These are phyloP conservation scores for Suillus subluteus DNA, from an alignment of 768 basidiomycete genomes.

Conservation along the genomic window DNA sequence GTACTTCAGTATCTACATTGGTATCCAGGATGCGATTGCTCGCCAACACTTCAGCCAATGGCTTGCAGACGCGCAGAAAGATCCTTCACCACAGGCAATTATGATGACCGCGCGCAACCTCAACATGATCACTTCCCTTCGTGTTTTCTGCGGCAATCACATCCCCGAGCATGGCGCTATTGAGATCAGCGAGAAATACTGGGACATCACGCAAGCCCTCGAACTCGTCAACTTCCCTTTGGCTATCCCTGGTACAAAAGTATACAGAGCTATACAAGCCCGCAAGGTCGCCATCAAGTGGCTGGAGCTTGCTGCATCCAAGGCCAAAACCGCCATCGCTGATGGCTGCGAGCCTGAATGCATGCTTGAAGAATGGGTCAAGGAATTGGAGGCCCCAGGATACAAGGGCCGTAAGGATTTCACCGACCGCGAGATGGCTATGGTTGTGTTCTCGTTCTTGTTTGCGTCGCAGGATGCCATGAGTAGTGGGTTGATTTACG, in stretches of 20 bases:
- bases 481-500: constrained; percentile 95
- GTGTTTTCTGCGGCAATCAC: constrained; percentile 93
- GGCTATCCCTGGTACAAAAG: constrained; percentile 93
- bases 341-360: constrained; percentile 81
- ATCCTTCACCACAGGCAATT: constrained; percentile 56
- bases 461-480: constrained; percentile 98
- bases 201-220: constrained; percentile 92
- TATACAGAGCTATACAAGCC: constrained; percentile 91
- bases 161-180: constrained; percentile 77
- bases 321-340: constrained; percentile 83
- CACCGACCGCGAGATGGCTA: constrained; percentile 93
- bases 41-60: constrained; percentile 77
- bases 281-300: constrained; percentile 84
- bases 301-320: constrained; percentile 77
- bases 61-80: constrained; percentile 59
- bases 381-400: constrained; percentile 63
- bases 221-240: constrained; percentile 99
- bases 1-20: constrained; percentile 70
- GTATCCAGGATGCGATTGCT: constrained; percentile 81
- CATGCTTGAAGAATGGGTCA: constrained; percentile 92
- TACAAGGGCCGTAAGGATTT: constrained; percentile 84
- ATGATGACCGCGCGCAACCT: constrained; percentile 93
- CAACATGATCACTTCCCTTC: constrained; percentile 97
- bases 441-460: constrained; percentile 96
- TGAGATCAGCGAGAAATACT: constrained; percentile 93